Conservation (phyloP, 2,329 filamentous ascomycete genomes). For the Talaromyces albobiverticillius region DNA sequence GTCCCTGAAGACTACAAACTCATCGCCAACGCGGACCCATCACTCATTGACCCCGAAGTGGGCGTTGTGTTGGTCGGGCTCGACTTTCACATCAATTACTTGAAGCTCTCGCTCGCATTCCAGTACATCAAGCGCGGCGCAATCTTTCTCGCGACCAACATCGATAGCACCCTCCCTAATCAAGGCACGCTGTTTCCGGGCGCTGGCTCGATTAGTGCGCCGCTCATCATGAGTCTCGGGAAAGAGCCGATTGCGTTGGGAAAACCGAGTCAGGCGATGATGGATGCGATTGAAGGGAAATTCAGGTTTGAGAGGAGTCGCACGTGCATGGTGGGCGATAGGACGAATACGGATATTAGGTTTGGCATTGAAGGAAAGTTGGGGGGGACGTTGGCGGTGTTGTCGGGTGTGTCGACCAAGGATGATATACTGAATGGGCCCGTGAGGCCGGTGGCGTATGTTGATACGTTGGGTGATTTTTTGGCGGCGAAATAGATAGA, state of each 20-base stretch:
- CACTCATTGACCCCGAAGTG: conserved; percentile 78
- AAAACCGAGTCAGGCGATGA: conserved; percentile 98
- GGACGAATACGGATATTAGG: conserved; percentile 91
- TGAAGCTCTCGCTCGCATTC: conserved; percentile 80
- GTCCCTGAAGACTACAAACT: conserved; percentile 73
- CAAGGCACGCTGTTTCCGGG: conserved; percentile 84
- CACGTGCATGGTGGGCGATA: conserved; percentile 94
- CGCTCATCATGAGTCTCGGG: conserved; percentile 69
- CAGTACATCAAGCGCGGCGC: conserved; percentile 82
- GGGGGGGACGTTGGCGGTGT: conserved; percentile 84
- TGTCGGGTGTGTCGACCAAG: conserved; percentile 81
- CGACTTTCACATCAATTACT: conserved; percentile 93
- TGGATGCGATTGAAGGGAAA: conserved; percentile 97
- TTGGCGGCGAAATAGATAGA: conserved; percentile 27
- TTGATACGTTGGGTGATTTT: conserved; percentile 80
- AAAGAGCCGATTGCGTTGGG: conserved; percentile 74
- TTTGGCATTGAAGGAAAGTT: conserved; percentile 90
- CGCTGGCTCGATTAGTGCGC: conserved; percentile 77
- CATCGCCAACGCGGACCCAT: conserved; percentile 68
- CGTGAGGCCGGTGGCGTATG: conserved; percentile 76
- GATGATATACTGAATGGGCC: conserved; percentile 77
- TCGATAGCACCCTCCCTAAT: conserved; percentile 83
- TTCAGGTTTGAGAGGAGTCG: conserved; percentile 80
- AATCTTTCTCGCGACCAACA: conserved; percentile 87
- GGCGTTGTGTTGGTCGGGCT: conserved; percentile 85